These are phyloP conservation scores for Emericellopsis terricola DNA, from an alignment of 495 filamentous ascomycete species.

Conservation along the genomic window DNA sequence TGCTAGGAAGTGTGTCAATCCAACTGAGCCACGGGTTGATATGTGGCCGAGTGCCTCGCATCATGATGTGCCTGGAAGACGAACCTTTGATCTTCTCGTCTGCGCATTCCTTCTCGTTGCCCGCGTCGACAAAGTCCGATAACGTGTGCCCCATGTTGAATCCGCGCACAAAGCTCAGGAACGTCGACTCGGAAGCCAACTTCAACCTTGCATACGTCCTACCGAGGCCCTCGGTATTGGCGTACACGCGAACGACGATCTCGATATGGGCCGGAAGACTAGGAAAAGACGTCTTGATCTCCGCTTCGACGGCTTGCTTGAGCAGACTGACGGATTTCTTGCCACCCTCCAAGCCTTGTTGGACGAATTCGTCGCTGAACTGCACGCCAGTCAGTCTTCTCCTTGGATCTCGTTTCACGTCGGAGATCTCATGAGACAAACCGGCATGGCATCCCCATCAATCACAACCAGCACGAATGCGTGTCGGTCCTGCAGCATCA, in stretches of 20 bases:
- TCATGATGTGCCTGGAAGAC: too few species aligned
- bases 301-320: conserved; percentile 1
- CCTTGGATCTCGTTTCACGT: not conserved
- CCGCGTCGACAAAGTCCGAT: conserved; percentile 17
- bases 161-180: conserved; percentile 11
- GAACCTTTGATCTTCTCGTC: conserved; percentile 5
- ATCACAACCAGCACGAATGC: conserved; percentile 2
- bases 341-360: conserved; percentile 1
- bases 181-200: conserved; percentile 1
- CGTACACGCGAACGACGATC: conserved; percentile 12
- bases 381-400: too few species aligned
- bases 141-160: conserved; percentile 14
- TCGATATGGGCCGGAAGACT: conserved; percentile 1
- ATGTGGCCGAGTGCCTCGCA: too few species aligned
- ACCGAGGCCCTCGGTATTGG: conserved; percentile 13
- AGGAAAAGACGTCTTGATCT: not conserved
- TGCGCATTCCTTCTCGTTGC: conserved; percentile 17
- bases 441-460: conserved; percentile 3
- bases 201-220: conserved; percentile 7
- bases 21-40: not conserved
- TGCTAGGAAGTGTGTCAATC: not conserved
- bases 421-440: not conserved
- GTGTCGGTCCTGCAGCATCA: not conserved
- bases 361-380: conserved; percentile 1
- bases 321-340: conserved; percentile 2